Percentiles rank a stretch among this genome's conserved stretches.
Conservation (phyloP, 2,329 filamentous ascomycete species). For the Dothistroma septosporum region DNA sequence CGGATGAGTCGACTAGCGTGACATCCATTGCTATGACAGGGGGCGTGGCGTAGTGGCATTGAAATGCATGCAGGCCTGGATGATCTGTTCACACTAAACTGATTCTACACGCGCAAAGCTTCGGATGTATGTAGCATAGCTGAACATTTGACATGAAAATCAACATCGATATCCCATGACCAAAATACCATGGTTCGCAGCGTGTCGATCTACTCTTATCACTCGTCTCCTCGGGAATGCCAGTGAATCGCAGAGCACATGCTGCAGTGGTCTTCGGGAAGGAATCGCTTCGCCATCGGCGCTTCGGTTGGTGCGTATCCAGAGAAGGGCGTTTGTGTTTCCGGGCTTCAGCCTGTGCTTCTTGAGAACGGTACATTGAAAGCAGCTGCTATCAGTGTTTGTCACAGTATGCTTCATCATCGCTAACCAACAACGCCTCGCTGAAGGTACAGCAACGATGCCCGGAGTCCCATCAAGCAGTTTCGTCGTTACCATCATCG, state of each 20-base stretch:
- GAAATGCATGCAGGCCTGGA: neutral
- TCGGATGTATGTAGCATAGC: neutral
- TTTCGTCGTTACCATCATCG: neutral
- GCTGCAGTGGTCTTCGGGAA: too few species aligned
- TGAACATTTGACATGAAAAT: neutral
- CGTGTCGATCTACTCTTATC: too few species aligned
- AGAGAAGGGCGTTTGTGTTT: too few species aligned
- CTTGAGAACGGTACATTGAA: too few species aligned
- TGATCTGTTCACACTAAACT: neutral
- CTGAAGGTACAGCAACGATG: neutral
- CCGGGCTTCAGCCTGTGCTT: too few species aligned
- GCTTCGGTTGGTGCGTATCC: too few species aligned
- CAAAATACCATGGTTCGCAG: too few species aligned
- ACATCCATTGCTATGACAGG: neutral
- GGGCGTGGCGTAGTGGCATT: neutral
- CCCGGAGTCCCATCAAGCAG: neutral
- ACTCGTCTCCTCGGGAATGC: too few species aligned
- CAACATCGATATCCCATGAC: neutral
- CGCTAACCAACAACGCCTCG: conserved; percentile 1
- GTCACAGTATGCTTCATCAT: neutral
- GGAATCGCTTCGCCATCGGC: too few species aligned
- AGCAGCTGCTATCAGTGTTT: too few species aligned
- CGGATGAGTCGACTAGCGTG: neutral
- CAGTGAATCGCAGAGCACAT: too few species aligned
- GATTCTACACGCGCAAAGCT: neutral